Evolutionary conservation across 495 filamentous ascomycete genomes (phyloP).

Genomic region (Recurvomyces mirabilis): DNA sequence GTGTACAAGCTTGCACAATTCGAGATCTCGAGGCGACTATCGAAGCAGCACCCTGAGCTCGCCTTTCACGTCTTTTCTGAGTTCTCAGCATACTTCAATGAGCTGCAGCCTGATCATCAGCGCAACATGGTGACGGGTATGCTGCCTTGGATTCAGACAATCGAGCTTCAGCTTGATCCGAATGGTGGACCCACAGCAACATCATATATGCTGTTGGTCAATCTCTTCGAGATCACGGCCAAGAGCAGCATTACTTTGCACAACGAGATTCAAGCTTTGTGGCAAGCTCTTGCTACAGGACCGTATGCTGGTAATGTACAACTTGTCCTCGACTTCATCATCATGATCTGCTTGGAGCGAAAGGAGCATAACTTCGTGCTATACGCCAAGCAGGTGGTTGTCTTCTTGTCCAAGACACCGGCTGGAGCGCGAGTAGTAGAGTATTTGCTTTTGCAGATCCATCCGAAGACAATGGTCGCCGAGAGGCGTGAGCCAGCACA

Average conservation of each 20-base stretch:
- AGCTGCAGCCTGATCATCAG: constrained; percentile 65
- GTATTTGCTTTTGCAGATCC: constrained; percentile 80
- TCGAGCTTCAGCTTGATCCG: constrained; percentile 89
- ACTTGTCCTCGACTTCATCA: constrained; percentile 89
- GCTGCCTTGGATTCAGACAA: constrained; percentile 88
- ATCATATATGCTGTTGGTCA: constrained; percentile 92
- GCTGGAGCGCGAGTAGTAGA: constrained; percentile 89
- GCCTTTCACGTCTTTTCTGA: constrained; percentile 93
- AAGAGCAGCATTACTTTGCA: constrained; percentile 77
- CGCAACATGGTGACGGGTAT: constrained; percentile 91
- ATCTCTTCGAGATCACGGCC: constrained; percentile 93
- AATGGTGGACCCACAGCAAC: constrained; percentile 78
- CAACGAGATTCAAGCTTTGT: constrained; percentile 93
- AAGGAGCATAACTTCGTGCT: constrained; percentile 96
- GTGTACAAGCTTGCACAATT: constrained; percentile 97
- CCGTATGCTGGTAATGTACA: constrained; percentile 92
- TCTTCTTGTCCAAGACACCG: constrained; percentile 83
- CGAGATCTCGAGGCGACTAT: constrained; percentile 83
- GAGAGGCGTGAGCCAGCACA: constrained; percentile 55
- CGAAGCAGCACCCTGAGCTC: constrained; percentile 73
- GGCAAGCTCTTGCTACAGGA: constrained; percentile 91
- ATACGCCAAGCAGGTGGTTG: constrained; percentile 93
- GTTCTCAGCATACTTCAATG: constrained; percentile 83
- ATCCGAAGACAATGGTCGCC: constrained; percentile 80
- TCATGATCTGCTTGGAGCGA: constrained; percentile 79